Evolutionary conservation across 2,329 filamentous ascomycete species (phyloP).

Genomic region (Neofusicoccum laricinum): DNA sequence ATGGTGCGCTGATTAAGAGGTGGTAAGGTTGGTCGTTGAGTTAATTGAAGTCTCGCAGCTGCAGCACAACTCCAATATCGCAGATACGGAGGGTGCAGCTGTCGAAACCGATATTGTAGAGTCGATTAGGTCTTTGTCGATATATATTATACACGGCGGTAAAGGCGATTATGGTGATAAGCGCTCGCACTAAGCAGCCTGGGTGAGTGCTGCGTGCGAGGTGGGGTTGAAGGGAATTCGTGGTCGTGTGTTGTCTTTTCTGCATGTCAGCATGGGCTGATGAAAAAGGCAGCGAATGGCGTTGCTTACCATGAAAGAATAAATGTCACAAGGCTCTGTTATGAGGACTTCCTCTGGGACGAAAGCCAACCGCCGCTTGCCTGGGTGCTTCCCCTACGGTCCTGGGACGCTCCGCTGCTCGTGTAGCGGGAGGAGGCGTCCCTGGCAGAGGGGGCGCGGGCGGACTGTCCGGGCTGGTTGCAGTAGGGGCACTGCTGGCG

Average conservation of each 20-base stretch:
- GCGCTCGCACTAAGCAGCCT: background rate
- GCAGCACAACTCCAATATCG: background rate
- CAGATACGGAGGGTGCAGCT: background rate
- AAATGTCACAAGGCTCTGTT: background rate
- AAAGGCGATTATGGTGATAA: background rate
- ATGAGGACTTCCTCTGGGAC: background rate
- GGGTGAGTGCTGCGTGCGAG: background rate
- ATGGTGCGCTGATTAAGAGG: background rate
- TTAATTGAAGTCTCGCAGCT: background rate
- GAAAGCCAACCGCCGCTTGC: slow-evolving; percentile 1
- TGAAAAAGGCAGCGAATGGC: background rate
- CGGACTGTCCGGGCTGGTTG: background rate
- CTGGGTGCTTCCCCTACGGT: background rate
- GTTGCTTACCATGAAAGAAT: background rate
- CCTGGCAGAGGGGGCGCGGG: background rate
- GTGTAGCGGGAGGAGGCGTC: slow-evolving; percentile 4
- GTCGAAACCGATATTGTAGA: background rate
- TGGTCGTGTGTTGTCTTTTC: background rate
- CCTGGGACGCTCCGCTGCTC: background rate
- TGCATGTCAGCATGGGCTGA: background rate
- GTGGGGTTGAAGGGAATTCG: background rate
- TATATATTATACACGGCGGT: background rate
- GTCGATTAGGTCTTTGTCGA: background rate
- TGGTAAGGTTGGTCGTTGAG: background rate
- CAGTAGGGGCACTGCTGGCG: slow-evolving; percentile 10